Evolutionary conservation across 208 protist species (phyloP).

Genomic region (Trypanosoma boissoni): DNA sequence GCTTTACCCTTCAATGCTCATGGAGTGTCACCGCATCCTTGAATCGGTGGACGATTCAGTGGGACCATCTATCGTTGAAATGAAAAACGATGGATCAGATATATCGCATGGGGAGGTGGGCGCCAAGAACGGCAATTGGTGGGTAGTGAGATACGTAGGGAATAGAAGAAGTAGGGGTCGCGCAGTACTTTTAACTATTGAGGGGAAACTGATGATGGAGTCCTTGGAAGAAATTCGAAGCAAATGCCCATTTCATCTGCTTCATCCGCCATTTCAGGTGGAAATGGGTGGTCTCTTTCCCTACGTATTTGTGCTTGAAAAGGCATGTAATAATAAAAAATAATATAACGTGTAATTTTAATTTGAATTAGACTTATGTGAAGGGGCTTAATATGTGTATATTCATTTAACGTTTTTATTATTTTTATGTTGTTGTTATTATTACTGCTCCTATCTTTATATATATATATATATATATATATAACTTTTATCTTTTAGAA

Average conservation of each 20-base stretch:
- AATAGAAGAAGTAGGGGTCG: conserved; percentile 26
- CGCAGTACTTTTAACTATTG: conserved; percentile 52
- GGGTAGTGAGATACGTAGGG: not conserved
- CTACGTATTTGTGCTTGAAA: conserved; percentile 59
- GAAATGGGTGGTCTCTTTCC: conserved; percentile 52
- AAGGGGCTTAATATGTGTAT: not conserved
- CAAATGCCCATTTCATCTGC: conserved; percentile 31
- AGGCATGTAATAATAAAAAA: conserved; percentile 1
- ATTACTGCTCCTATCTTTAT: conserved; percentile 1
- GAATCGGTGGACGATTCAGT: not conserved
- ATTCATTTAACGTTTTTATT: conserved; percentile 12
- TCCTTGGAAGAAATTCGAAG: conserved; percentile 20
- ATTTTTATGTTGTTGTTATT: conserved; percentile 15
- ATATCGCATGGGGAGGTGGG: too few relatives aligned
- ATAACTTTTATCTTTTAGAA: too few relatives aligned
- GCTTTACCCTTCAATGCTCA: conserved; percentile 47
- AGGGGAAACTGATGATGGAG: conserved; percentile 35
- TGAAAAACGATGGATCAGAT: not conserved
- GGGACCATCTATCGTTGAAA: not conserved
- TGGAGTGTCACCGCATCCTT: conserved; percentile 46
- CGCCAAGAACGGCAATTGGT: not conserved
- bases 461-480: not conserved
- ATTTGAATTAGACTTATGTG: not conserved
- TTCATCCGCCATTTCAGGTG: conserved; percentile 32
- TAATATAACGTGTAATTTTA: not conserved